A percentile compares a stretch with the other conserved stretches of the same genome.
These are phyloP conservation scores for Nymphaea thermarum DNA, from an alignment of 164 flowering plant genomes.

Conservation along the genomic window DNA sequence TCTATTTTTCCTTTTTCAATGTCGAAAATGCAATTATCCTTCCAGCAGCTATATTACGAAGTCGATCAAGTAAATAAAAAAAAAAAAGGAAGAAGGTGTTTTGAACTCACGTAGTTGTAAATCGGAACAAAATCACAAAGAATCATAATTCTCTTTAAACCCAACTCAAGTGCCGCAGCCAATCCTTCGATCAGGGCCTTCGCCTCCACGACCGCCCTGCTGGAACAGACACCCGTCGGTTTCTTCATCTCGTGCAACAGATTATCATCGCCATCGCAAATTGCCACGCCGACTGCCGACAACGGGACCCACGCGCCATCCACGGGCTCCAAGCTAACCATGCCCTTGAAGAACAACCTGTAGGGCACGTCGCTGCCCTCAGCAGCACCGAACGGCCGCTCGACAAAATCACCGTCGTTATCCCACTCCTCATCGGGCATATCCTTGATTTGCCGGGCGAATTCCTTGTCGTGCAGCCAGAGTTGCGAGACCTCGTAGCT, in stretches of 20 bases:
- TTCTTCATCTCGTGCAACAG: conserved; percentile 38
- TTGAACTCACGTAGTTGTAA: conserved; percentile 43
- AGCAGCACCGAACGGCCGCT: conserved; percentile 24
- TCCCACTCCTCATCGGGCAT: conserved; percentile 44
- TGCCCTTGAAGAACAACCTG: conserved; percentile 60
- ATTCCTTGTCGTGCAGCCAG: conserved; percentile 38
- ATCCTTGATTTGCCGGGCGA: conserved; percentile 29
- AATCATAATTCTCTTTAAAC: conserved; percentile 29
- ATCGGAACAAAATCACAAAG: conserved; percentile 34
- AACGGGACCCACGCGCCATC: conserved; percentile 5
- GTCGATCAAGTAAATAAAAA: no score
- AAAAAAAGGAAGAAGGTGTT: not conserved
- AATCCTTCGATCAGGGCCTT: conserved; percentile 67
- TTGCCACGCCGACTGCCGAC: conserved; percentile 41
- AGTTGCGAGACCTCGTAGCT: conserved; percentile 13
- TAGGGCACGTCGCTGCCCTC: conserved; percentile 5
- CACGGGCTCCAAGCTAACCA: conserved; percentile 36
- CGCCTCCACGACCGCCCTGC: conserved; percentile 20
- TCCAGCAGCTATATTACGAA: no score
- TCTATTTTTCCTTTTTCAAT: no score
- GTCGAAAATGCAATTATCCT: no score
- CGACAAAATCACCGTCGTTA: conserved; percentile 28
- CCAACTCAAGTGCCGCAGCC: conserved; percentile 38
- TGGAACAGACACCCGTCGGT: conserved; percentile 27
- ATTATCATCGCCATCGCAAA: conserved; percentile 44